A percentile compares a stretch with the other conserved stretches of the same genome.
Evolutionary conservation across 345 rosid genomes (phyloP).

Genomic region (Barbarea vulgaris): DNA sequence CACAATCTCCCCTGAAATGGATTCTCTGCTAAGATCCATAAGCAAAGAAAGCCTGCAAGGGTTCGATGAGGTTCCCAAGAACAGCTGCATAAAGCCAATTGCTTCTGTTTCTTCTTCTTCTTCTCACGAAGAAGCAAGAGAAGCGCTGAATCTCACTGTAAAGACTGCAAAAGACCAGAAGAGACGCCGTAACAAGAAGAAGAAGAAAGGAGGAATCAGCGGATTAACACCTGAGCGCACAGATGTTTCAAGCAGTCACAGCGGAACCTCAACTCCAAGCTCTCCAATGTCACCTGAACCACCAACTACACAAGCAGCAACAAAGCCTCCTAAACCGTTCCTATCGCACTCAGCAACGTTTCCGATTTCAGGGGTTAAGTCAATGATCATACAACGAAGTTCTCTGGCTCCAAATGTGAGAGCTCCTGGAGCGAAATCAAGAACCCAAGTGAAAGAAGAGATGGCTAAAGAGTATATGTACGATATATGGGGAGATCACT

Average conservation of each 20-base stretch:
- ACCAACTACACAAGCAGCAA: slow-evolving; percentile 42
- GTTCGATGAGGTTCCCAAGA: slow-evolving; percentile 34
- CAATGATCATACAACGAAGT: slow-evolving; percentile 33
- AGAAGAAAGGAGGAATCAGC: slow-evolving; percentile 42
- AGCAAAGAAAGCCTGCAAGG: slow-evolving; percentile 41
- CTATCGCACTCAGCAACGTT: slow-evolving; percentile 54
- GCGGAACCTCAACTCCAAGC: slow-evolving; percentile 90
- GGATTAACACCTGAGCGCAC: slow-evolving; percentile 36
- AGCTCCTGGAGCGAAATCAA: slow-evolving; percentile 64
- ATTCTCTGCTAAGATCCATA: slow-evolving; percentile 46
- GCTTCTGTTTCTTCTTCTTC: slow-evolving; percentile 22
- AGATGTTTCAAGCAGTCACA: slow-evolving; percentile 88
- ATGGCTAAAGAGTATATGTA: slow-evolving; percentile 54
- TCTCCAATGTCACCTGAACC: slow-evolving; percentile 69
- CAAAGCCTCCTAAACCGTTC: slow-evolving; percentile 38
- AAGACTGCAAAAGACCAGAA: slow-evolving; percentile 67
- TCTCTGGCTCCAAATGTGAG: slow-evolving; percentile 66
- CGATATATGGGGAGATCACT: slow-evolving; percentile 92
- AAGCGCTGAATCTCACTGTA: slow-evolving; percentile 56
- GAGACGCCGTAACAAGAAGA: slow-evolving; percentile 76
- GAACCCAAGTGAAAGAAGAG: slow-evolving; percentile 41
- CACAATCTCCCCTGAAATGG: slow-evolving; percentile 47
- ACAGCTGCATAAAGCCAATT: slow-evolving; percentile 8
- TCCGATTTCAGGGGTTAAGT: slow-evolving; percentile 43
- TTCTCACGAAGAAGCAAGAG: slow-evolving; percentile 43